Evolutionary conservation across 768 basidiomycete species (phyloP).

Genomic region (Kwoniella botswanensis): DNA sequence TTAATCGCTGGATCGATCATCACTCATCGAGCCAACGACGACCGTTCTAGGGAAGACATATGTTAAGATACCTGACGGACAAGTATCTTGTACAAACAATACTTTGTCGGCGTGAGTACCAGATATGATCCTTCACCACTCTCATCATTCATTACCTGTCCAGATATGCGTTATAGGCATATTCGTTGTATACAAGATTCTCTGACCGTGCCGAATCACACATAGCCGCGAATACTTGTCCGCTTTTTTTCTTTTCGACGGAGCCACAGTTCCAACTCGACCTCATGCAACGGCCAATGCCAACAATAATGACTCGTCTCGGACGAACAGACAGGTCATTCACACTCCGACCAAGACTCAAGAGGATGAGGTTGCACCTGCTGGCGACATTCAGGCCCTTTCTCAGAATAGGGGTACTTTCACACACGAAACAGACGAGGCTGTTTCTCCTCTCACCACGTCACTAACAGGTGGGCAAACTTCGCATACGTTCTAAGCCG

Average conservation of each 20-base stretch:
- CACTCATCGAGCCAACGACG: no score
- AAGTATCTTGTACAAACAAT: background rate
- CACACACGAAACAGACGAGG: background rate
- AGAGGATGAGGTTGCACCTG: background rate
- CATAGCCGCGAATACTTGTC: background rate
- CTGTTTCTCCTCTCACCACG: background rate
- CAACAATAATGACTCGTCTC: background rate
- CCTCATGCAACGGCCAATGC: background rate
- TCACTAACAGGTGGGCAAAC: background rate
- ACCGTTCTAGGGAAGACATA: background rate
- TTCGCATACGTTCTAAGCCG: background rate
- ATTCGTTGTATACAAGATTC: no score
- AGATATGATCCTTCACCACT: no score
- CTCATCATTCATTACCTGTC: no score
- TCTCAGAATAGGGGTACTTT: background rate
- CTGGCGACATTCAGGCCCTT: background rate
- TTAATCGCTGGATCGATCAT: no score
- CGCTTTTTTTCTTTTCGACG: background rate
- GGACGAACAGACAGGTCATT: background rate
- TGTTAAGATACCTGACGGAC: background rate
- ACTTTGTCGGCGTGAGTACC: background rate
- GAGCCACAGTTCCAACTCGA: background rate
- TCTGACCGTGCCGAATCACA: no score
- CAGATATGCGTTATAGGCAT: no score
- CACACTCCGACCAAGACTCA: background rate